Conservation (phyloP, 768 basidiomycete genomes). For the Crucibulum laeve region DNA sequence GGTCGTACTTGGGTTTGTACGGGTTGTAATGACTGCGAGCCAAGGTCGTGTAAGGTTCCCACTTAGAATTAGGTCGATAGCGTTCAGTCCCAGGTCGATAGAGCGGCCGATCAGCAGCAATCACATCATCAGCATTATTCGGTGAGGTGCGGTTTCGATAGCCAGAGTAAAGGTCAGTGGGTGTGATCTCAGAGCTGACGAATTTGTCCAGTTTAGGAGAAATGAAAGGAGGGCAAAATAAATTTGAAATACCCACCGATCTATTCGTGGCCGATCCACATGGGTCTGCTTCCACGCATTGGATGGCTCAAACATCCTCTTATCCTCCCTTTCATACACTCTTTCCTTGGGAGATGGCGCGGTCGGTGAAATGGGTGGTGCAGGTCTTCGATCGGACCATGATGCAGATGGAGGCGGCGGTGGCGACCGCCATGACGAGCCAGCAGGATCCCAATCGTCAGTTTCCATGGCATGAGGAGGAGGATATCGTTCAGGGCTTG, state of each 20-base stretch:
- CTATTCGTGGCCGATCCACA: constrained; percentile 35
- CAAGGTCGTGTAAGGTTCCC: constrained; percentile 32
- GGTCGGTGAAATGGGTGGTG: constrained; percentile 30
- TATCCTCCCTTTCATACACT: constrained; percentile 25
- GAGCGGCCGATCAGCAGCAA: constrained; percentile 24
- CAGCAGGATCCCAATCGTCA: constrained; percentile 42
- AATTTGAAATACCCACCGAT: constrained; percentile 26
- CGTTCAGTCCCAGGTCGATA: constrained; percentile 33
- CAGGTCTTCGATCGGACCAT: constrained; percentile 41
- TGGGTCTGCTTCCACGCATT: constrained; percentile 66
- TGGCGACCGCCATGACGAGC: constrained; percentile 33
- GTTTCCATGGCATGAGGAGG: constrained; percentile 31
- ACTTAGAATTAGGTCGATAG: constrained; percentile 44
- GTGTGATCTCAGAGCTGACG: constrained; percentile 1
- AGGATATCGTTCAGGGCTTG: constrained; percentile 50
- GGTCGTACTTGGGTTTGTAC: constrained; percentile 45
- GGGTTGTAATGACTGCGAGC: constrained; percentile 36
- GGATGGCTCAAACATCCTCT: constrained; percentile 69
- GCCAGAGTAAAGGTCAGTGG: constrained; percentile 28
- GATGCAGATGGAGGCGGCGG: constrained; percentile 18
- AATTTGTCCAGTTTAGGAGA: too few relatives aligned
- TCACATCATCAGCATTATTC: constrained; percentile 32
- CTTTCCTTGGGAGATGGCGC: constrained; percentile 17
- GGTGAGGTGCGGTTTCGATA: constrained; percentile 26
- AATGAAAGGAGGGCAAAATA: too few relatives aligned